A percentile compares a stretch with the other conserved stretches of the same genome.
Conservation (phyloP, 441 rosid species). For the Aleurites moluccanus region DNA sequence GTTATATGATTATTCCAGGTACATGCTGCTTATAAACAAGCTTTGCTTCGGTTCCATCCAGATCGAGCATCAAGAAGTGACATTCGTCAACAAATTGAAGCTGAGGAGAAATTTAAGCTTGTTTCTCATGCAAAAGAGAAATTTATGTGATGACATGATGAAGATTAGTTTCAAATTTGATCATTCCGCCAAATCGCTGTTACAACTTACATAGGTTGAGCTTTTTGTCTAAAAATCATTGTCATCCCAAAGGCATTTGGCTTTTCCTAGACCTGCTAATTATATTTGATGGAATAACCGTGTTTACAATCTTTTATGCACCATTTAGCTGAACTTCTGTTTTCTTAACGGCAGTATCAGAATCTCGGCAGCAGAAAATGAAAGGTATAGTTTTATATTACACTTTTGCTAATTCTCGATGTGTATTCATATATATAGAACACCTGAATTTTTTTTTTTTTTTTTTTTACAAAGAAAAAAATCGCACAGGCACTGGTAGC, state of each 20-base stretch:
- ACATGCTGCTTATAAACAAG: conserved; percentile 67
- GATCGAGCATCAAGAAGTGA: conserved; percentile 75
- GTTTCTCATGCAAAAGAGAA: conserved; percentile 82
- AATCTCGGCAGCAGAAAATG: not conserved
- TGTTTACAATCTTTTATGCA: not conserved
- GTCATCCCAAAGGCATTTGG: not conserved
- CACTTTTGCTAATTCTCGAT: not conserved
- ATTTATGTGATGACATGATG: conserved; percentile 25
- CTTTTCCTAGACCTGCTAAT: not conserved
- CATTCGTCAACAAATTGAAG: conserved; percentile 71
- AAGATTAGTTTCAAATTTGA: conserved; percentile 5
- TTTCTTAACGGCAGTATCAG: not conserved
- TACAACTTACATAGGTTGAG: not conserved
- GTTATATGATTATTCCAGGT: conserved; percentile 50
- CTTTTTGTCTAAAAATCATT: not conserved
- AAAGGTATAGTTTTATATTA: not conserved
- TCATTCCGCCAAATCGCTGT: not conserved
- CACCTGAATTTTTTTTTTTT: too few species aligned
- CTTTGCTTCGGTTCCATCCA: conserved; percentile 74
- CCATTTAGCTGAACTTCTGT: not conserved
- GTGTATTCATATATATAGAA: too few species aligned
- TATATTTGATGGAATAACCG: not conserved
- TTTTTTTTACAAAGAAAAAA: not conserved
- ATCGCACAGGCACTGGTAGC: not conserved
- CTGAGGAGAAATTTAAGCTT: conserved; percentile 86